Conservation (phyloP, 192 early-diverging fungal species). For the Linnemannia exigua region DNA sequence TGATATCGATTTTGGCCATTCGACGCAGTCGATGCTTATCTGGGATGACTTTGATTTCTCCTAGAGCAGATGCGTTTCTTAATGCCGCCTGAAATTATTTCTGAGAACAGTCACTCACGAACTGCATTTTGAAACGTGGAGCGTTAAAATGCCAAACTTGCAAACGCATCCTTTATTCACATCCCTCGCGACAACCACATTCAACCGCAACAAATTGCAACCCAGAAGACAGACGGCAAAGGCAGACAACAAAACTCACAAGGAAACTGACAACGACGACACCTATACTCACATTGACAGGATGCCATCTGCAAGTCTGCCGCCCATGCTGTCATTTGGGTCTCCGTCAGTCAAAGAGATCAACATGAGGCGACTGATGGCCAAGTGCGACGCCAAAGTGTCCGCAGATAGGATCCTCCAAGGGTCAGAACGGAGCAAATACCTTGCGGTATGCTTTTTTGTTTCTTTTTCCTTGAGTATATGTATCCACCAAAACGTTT, state of each 20-base stretch:
- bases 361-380: constrained; percentile 44
- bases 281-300: background rate
- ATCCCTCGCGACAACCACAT: background rate
- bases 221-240: background rate
- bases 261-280: background rate
- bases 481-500: no score
- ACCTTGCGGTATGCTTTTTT: constrained; percentile 6
- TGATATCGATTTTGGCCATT: constrained; percentile 3
- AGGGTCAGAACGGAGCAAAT: constrained; percentile 35
- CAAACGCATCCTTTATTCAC: background rate
- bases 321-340: constrained; percentile 15
- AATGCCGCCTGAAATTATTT: background rate
- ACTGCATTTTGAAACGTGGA: background rate
- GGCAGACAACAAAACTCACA: background rate
- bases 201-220: background rate
- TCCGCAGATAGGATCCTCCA: constrained; percentile 43
- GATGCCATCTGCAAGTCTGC: constrained; percentile 35
- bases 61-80: background rate
- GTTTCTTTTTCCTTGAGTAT: no score
- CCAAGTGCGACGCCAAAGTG: constrained; percentile 36
- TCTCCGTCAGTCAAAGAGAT: constrained; percentile 37
- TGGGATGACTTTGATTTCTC: constrained; percentile 7
- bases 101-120: background rate
- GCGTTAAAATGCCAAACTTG: background rate
- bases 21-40: background rate